These are phyloP conservation scores for Dryas octopetala DNA, from an alignment of 306 rosid genomes.

Conservation along the genomic window DNA sequence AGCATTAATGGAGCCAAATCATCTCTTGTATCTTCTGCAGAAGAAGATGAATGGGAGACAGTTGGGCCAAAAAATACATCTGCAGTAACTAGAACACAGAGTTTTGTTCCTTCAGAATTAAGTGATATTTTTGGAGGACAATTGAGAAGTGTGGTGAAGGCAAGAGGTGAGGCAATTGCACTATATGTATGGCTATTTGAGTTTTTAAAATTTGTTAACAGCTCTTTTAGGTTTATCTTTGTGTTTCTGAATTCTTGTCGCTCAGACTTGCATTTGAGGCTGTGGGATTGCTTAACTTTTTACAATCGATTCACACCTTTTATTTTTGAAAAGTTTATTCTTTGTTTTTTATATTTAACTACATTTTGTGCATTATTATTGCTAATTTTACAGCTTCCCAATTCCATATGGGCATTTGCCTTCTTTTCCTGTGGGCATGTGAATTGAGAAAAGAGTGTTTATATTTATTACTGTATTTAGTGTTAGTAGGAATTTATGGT, in stretches of 20 bases:
- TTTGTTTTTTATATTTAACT: background rate
- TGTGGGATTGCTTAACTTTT: background rate
- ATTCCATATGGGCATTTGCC: background rate
- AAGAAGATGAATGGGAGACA: constrained; percentile 97
- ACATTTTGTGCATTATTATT: background rate
- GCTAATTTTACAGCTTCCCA: background rate
- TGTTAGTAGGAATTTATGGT: background rate
- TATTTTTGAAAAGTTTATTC: background rate
- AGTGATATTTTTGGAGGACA: constrained; percentile 89
- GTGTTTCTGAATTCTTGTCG: background rate
- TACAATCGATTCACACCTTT: background rate
- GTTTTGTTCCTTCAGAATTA: constrained; percentile 75
- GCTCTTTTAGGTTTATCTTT: background rate
- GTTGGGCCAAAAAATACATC: constrained; percentile 93
- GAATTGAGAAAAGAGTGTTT: background rate
- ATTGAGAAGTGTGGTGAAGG: constrained; percentile 74
- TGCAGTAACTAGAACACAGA: constrained; percentile 93
- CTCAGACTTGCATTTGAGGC: constrained; percentile 1
- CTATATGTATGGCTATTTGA: background rate
- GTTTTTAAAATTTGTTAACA: background rate
- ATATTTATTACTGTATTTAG: too few relatives aligned
- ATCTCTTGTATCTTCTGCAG: constrained; percentile 72
- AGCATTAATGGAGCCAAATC: constrained; percentile 50
- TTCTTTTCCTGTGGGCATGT: background rate
- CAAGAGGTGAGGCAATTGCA: constrained; percentile 49